Conservation (phyloP, 345 rosid genomes). For the Eucalyptus curtisii region DNA sequence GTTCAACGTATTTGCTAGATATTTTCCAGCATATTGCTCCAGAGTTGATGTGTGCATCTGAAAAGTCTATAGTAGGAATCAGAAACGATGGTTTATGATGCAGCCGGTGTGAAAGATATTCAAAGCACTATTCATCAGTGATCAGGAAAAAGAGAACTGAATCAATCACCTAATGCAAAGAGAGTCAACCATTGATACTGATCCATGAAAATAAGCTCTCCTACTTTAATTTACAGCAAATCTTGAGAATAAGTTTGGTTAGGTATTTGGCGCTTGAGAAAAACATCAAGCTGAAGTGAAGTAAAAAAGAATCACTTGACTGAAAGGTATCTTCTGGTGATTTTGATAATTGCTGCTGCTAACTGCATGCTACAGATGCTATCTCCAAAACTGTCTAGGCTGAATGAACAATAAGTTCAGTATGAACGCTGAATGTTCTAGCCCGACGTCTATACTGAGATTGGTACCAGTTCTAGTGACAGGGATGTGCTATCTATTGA, state of each 20-base stretch:
- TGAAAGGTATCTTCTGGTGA: not conserved
- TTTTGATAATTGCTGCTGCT: no score
- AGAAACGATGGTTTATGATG: not conserved
- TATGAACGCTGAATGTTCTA: not conserved
- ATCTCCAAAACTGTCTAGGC: not conserved
- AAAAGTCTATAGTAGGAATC: not conserved
- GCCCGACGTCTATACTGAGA: not conserved
- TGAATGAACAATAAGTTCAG: not conserved
- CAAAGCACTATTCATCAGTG: not conserved
- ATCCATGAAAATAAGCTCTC: not conserved
- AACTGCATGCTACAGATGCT: not conserved
- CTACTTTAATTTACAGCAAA: not conserved
- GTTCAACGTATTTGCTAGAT: not conserved
- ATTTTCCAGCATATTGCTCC: not conserved
- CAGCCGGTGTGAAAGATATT: not conserved
- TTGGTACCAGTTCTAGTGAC: not conserved
- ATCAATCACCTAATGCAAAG: not conserved
- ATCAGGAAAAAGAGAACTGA: not conserved
- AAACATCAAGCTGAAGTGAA: not conserved
- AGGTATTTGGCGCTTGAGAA: not conserved
- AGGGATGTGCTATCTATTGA: not conserved
- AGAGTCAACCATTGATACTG: not conserved
- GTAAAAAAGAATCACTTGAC: no score
- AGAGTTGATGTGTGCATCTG: not conserved
- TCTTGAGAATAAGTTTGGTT: not conserved